Conservation (phyloP, 192 early-diverging fungal species). For the Obelidium mucronatum region DNA sequence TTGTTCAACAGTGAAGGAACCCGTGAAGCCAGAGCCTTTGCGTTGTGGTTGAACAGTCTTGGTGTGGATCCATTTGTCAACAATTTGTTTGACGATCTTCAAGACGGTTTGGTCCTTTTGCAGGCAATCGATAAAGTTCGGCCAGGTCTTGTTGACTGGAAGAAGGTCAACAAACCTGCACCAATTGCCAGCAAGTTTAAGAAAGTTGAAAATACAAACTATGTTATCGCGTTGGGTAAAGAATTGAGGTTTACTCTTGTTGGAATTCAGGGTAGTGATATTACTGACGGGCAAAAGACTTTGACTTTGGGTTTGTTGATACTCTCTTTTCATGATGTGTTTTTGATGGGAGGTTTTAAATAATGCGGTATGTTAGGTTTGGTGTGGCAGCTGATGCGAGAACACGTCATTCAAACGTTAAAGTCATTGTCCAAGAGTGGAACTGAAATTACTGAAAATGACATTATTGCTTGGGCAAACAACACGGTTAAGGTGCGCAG, state of each 20-base stretch:
- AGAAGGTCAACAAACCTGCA: slow-evolving; percentile 79
- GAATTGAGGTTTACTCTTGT: slow-evolving; percentile 87
- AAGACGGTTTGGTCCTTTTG: slow-evolving; percentile 89
- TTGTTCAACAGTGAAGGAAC: slow-evolving; percentile 81
- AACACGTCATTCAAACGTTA: slow-evolving; percentile 93
- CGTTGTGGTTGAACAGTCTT: slow-evolving; percentile 97
- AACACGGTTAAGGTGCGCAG: slow-evolving; percentile 67
- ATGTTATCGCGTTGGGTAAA: slow-evolving; percentile 88
- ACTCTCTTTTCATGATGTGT: no score
- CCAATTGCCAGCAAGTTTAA: slow-evolving; percentile 89
- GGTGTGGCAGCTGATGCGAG: slow-evolving; percentile 99
- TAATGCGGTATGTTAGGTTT: slow-evolving; percentile 42
- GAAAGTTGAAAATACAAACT: slow-evolving; percentile 98
- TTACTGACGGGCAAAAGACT: slow-evolving; percentile 88
- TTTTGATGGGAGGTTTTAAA: not conserved
- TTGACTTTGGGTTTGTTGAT: slow-evolving; percentile 74
- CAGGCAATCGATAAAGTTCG: slow-evolving; percentile 96
- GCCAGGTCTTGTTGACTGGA: slow-evolving; percentile 92
- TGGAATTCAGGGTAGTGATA: slow-evolving; percentile 94
- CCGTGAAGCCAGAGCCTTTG: slow-evolving; percentile 91
- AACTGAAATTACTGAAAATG: slow-evolving; percentile 85
- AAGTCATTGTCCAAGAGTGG: slow-evolving; percentile 84
- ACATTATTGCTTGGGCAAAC: slow-evolving; percentile 98
- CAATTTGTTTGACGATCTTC: slow-evolving; percentile 96
- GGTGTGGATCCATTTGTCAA: slow-evolving; percentile 98